These are phyloP conservation scores for Cadophora sp. DNA, from an alignment of 2,329 filamentous ascomycete species.

Conservation along the genomic window DNA sequence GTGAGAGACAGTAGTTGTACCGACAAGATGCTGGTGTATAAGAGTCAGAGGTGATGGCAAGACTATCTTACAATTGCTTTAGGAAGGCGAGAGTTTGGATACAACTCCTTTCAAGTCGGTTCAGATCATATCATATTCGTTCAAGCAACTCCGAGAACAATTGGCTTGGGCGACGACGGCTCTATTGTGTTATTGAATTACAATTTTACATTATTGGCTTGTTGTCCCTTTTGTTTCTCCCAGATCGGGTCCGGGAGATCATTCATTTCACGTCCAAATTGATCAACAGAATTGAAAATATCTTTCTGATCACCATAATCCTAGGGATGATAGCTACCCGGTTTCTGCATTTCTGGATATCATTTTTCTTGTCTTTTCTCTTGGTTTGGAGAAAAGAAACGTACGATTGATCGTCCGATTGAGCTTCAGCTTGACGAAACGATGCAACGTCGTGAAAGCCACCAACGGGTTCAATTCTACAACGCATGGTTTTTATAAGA, in stretches of 20 bases:
- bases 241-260: background rate
- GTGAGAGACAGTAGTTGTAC: too few species aligned
- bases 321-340: background rate
- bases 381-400: background rate
- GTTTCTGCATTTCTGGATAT: background rate
- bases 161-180: background rate
- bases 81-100: too few species aligned
- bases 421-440: background rate
- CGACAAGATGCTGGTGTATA: too few species aligned
- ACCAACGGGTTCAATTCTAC: background rate
- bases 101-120: too few species aligned
- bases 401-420: slow-evolving; percentile 1
- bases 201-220: background rate
- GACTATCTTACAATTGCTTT: too few species aligned
- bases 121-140: too few species aligned
- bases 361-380: background rate
- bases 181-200: background rate
- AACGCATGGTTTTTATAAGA: too few species aligned
- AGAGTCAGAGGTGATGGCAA: too few species aligned
- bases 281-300: background rate
- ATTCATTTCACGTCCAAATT: background rate
- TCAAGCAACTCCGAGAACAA: background rate
- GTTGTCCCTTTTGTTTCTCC: background rate
- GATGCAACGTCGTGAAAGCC: background rate
- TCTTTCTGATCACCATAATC: background rate